Evolutionary conservation across 2,329 filamentous ascomycete genomes (phyloP).

Genomic region (Pyrenophora tritici-repentis): DNA sequence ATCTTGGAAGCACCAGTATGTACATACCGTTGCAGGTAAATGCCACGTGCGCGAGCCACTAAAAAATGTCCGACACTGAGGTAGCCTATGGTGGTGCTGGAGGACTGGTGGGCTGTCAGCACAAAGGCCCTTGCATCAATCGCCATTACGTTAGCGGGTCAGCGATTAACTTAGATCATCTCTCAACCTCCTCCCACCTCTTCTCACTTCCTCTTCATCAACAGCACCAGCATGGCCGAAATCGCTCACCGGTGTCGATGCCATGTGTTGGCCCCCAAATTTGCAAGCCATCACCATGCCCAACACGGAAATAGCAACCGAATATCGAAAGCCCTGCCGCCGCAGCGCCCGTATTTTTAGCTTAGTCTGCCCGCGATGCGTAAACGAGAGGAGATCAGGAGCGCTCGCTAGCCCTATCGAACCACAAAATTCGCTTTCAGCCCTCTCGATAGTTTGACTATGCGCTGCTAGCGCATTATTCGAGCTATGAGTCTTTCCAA

Average conservation of each 20-base stretch:
- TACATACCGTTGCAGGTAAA: too few relatives aligned
- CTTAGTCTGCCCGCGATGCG: conserved; percentile 11
- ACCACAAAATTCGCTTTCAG: not conserved
- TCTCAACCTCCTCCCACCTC: not conserved
- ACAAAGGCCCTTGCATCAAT: not conserved
- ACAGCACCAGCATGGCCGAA: not conserved
- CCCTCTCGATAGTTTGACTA: too few relatives aligned
- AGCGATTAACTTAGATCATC: not conserved
- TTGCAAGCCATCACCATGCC: conserved; percentile 8
- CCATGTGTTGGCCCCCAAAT: conserved; percentile 16
- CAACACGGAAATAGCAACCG: conserved; percentile 12
- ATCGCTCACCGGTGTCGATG: not conserved
- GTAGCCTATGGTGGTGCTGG: too few relatives aligned
- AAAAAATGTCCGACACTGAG: too few relatives aligned
- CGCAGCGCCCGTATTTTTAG: conserved; percentile 22
- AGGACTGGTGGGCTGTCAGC: too few relatives aligned
- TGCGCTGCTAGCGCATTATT: too few relatives aligned
- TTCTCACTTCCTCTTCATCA: not conserved
- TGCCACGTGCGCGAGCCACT: too few relatives aligned
- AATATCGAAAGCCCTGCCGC: conserved; percentile 13
- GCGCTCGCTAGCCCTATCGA: not conserved
- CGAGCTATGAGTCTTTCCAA: too few relatives aligned
- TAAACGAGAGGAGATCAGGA: not conserved
- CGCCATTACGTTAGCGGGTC: not conserved
- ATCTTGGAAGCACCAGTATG: too few relatives aligned